Conservation (phyloP, 352 stramenopile species). For the Phytophthora boehmeriae region DNA sequence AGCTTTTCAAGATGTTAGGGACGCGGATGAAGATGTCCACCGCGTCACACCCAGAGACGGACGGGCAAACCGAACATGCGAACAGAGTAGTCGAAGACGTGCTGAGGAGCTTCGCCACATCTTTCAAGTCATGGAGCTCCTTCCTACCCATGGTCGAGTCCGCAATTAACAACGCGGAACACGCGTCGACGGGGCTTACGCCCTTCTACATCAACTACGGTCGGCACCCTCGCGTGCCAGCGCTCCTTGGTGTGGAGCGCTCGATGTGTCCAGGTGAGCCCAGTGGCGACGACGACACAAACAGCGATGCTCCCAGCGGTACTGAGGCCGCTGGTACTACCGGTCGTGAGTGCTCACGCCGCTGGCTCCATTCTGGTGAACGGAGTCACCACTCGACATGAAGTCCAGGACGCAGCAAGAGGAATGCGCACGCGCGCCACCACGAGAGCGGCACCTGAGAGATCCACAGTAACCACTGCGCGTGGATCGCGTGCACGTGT, state of each 20-base stretch:
- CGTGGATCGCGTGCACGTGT: background rate
- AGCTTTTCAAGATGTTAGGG: constrained; percentile 18
- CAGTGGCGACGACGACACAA: background rate
- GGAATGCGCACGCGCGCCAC: background rate
- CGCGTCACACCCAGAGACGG: constrained; percentile 25
- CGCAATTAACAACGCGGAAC: constrained; percentile 26
- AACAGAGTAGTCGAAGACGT: constrained; percentile 34
- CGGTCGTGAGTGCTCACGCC: background rate
- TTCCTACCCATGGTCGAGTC: constrained; percentile 31
- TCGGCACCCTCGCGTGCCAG: constrained; percentile 9
- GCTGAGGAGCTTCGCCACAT: constrained; percentile 24
- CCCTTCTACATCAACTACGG: constrained; percentile 28
- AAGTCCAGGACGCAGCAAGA: background rate
- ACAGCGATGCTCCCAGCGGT: background rate
- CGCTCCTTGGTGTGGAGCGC: constrained; percentile 12
- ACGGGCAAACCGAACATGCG: constrained; percentile 35
- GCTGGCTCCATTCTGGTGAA: background rate
- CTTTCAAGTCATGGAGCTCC: constrained; percentile 17
- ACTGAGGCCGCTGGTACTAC: background rate
- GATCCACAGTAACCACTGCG: no score
- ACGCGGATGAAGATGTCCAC: constrained; percentile 25
- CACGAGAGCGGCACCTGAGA: background rate
- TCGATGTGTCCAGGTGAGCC: background rate
- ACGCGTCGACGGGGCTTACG: constrained; percentile 27
- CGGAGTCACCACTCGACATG: background rate